A percentile compares a stretch with the other conserved stretches of the same genome.
Conservation (phyloP, 1,139 yeast species). For the Hemisphaericaspora subhashii region DNA sequence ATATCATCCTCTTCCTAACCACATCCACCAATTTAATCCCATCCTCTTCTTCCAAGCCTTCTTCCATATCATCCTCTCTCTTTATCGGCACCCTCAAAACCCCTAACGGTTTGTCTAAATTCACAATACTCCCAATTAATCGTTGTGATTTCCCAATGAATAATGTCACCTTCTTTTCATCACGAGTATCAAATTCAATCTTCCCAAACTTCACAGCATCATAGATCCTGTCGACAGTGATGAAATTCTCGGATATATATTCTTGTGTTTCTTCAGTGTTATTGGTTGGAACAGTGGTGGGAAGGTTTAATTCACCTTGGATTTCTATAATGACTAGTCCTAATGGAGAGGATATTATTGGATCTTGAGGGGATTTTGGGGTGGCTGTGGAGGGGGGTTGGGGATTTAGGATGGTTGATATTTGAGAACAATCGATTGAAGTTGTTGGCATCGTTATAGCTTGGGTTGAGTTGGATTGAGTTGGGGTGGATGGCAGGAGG, state of each 20-base stretch:
- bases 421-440: conserved; percentile 30
- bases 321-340: conserved; percentile 66
- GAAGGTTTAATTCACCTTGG: conserved; percentile 68
- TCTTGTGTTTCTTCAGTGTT: conserved; percentile 22
- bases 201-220: conserved; percentile 60
- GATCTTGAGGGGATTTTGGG: conserved; percentile 10
- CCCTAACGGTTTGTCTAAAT: conserved; percentile 62
- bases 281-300: conserved; percentile 34
- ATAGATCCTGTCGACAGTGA: conserved; percentile 35
- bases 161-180: conserved; percentile 49
- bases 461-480: neutral
- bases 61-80: conserved; percentile 18
- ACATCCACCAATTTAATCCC: conserved; percentile 56
- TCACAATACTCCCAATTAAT: conserved; percentile 55
- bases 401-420: conserved; percentile 19
- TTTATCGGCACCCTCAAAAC: conserved; percentile 46
- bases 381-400: neutral
- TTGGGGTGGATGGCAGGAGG: neutral
- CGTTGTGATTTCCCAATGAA: conserved; percentile 69
- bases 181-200: conserved; percentile 49
- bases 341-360: conserved; percentile 47
- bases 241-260: conserved; percentile 26
- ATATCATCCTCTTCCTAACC: conserved; percentile 54
- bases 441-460: conserved; percentile 23
- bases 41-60: conserved; percentile 12